Evolutionary conservation across 768 basidiomycete genomes (phyloP), one percentile per base, ranked within the genome.

Genomic region (Russula sp.): DNA sequence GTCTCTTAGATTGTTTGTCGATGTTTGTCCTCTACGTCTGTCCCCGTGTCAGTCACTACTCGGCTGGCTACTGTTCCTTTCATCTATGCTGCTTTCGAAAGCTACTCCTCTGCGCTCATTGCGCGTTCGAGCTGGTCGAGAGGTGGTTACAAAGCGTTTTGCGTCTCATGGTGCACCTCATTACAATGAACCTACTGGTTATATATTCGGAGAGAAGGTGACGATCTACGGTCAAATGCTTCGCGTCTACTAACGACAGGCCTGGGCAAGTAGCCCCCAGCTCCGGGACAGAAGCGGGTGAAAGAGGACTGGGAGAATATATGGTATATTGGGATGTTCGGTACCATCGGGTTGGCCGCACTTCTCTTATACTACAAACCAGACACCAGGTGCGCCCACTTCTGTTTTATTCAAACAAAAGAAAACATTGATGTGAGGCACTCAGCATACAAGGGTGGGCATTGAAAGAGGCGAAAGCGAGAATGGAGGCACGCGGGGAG

Each of bases 401-500:
- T 48, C 40, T 44, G 20, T 56, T 50, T 48, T 49, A 40, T 5
- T 42, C 44, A 3, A 27, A 3, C n/a, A 2, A 20, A 27, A 61
- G 18, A 18, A 66, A 4, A 39, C 39, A 52, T 55, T 42, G 16
- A 55, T 4, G 42, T 18, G 4, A 34, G 20, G 16, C 2, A 16
- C 2, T 7, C 70, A 97, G 94, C 72, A 89, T 97, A 76, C 89
- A 93, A 76, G 84, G 87, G 1, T 97, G 94, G 94, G 94, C 94
- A 37, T 75, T 94, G 72, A 81, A 86, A 67, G 94, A 97, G 74
- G 94, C 94, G 10, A 92, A 94, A 75, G 79, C 79, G 61, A 80
- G 94, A 66, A 91, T 97, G 90, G 91, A 94, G 70, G 92, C 88
- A 13, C 84, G 93, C n/a, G 93, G 91, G 55, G 94, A 95, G 77